Base-by-base conservation (phyloP, 192 early-diverging fungal species). In the Backusella sp. region DNA sequence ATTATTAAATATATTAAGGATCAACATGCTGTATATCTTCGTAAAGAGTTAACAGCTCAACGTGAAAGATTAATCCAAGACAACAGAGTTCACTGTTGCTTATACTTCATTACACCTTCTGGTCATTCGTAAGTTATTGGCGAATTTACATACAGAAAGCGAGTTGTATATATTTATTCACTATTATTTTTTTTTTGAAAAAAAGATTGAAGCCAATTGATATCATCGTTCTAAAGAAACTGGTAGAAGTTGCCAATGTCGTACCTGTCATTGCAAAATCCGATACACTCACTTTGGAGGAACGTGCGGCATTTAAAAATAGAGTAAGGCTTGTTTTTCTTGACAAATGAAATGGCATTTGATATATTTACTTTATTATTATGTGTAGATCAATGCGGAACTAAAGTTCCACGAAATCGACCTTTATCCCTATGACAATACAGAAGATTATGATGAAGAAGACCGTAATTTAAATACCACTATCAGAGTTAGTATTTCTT, bases 1-100 rank as follows among this genome's bases (percentile, higher is more conserved):
- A 95, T 99, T 74, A 91, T 96, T 82, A 97, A 97, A 86, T 96
- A 97, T 88, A 98, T 99, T 82, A 96, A 97, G 88, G 98, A 98
- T 82, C 98, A 98, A 87, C 97, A 99, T 88, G 93, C 93, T 23
- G 88, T 92, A 66, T 99, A 94, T 86, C 88, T 99, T 65, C 92
- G 95, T 82, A 94, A 96, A 83, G 98, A 99, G 84, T 86, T 94
- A 73, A 94, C 93, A 69, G 92, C 94, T 44, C 87, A 86, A 79
- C 91, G 97, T 79, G 97, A 97, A 72, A 88, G 91, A 68, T 87
- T 95, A 74, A 98, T 99, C 79, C 85, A 92, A 82, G 98, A 99
- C 84, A 95, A 96, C 39, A 90, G 96, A 76, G 91, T 99, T 72
- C 98, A 99, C 86, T 93, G 92, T 75, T 95, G 96, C 68, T 87